These are phyloP conservation scores for Citrus inodora DNA, from an alignment of 345 rosid species.

Conservation along the genomic window DNA sequence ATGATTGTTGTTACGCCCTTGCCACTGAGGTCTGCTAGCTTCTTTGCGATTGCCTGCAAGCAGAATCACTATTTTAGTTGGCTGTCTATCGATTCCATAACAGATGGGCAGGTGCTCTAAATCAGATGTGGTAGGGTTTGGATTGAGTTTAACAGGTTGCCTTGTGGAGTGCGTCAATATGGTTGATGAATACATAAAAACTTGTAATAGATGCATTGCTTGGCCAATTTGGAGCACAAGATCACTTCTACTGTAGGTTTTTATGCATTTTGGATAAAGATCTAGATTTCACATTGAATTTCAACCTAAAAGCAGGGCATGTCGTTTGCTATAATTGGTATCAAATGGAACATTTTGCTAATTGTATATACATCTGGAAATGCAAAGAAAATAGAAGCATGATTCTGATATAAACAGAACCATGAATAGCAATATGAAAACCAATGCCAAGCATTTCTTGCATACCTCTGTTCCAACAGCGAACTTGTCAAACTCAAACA, in stretches of 20 bases:
- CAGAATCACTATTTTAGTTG: neutral
- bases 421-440: neutral
- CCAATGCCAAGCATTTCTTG: constrained; percentile 3
- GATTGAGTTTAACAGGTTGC: neutral
- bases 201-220: neutral
- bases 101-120: neutral
- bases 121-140: neutral
- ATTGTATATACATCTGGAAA: neutral
- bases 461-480: constrained; percentile 82
- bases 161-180: neutral
- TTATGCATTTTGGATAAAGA: neutral
- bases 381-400: neutral
- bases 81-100: neutral
- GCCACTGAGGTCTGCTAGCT: constrained; percentile 81
- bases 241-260: neutral
- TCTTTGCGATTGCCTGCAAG: constrained; percentile 79
- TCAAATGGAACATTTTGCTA: neutral
- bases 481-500: constrained; percentile 85
- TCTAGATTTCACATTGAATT: neutral
- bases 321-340: neutral
- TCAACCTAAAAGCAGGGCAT: neutral
- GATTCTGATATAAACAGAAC: neutral
- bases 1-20: constrained; percentile 82
- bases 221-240: neutral
- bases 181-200: neutral